These are phyloP conservation scores for Colletotrichum euphorbiae DNA, from an alignment of 2,329 filamentous ascomycete genomes.

Conservation along the genomic window DNA sequence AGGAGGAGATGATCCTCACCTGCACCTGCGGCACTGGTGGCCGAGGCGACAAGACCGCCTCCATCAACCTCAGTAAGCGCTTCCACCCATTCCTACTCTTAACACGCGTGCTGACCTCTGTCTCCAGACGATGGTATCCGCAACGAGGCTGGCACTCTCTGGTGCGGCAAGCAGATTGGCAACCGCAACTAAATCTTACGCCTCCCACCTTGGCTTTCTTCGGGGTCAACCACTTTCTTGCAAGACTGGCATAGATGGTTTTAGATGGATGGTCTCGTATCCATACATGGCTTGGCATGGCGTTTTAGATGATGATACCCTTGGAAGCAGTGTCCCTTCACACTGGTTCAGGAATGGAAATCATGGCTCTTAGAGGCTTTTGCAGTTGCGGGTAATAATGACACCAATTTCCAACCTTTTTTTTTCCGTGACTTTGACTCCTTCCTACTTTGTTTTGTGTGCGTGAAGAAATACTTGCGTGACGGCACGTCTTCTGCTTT, in stretches of 20 bases:
- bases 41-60: not conserved
- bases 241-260: too few species aligned
- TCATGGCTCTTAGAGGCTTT: not conserved
- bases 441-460: too few species aligned
- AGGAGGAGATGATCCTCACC: not conserved
- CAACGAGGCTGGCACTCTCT: constrained; percentile 31
- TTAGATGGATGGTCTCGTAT: not conserved
- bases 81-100: too few species aligned
- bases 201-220: not conserved
- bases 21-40: constrained; percentile 2
- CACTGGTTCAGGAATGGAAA: not conserved
- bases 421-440: too few species aligned
- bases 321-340: not conserved
- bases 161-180: constrained; percentile 34
- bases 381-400: not conserved
- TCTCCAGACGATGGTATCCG: constrained; percentile 24
- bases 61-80: constrained; percentile 18
- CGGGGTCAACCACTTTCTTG: not conserved
- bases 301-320: constrained; percentile 4
- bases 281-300: not conserved
- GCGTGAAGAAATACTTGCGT: too few species aligned
- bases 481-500: too few species aligned
- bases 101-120: not conserved
- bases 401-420: too few species aligned
- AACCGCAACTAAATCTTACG: not conserved